These are phyloP conservation scores for Marchantia paleacea DNA, from an alignment of 225 moss, liverwort and hornwort species.

Conservation along the genomic window DNA sequence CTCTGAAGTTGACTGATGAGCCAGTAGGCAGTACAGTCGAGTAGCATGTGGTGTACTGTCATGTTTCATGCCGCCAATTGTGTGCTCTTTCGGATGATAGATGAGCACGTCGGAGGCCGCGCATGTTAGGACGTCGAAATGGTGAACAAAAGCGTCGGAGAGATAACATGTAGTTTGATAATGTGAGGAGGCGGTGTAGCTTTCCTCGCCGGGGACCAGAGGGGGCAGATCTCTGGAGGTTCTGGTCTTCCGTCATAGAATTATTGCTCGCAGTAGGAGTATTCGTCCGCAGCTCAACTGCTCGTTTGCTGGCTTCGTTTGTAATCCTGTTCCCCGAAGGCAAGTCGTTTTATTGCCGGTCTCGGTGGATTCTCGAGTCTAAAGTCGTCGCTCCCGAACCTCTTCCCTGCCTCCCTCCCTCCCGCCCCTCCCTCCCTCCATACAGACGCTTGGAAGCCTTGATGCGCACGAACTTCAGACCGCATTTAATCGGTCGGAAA, in stretches of 20 bases:
- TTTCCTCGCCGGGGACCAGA: neutral
- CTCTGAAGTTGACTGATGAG: neutral
- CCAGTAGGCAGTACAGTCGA: neutral
- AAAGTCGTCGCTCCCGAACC: neutral
- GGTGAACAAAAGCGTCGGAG: neutral
- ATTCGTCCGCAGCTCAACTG: neutral
- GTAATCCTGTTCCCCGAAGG: conserved; percentile 1
- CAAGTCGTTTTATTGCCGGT: neutral
- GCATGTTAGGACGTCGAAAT: neutral
- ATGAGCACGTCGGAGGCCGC: neutral
- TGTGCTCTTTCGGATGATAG: neutral
- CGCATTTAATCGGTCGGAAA: neutral
- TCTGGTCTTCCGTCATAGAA: neutral
- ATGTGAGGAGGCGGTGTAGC: neutral
- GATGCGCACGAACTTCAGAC: neutral
- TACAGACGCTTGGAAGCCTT: neutral
- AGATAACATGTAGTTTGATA: neutral
- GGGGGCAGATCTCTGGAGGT: neutral
- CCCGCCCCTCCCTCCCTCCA: neutral
- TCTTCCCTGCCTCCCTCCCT: neutral
- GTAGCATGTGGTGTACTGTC: neutral
- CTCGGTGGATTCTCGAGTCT: neutral
- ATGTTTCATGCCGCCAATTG: neutral
- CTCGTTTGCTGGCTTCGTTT: neutral
- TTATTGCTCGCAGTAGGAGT: neutral